Percentiles rank a stretch among this genome's conserved stretches.
These are phyloP conservation scores for Camellia japonica DNA, from an alignment of 148 eudicot species.

Conservation along the genomic window DNA sequence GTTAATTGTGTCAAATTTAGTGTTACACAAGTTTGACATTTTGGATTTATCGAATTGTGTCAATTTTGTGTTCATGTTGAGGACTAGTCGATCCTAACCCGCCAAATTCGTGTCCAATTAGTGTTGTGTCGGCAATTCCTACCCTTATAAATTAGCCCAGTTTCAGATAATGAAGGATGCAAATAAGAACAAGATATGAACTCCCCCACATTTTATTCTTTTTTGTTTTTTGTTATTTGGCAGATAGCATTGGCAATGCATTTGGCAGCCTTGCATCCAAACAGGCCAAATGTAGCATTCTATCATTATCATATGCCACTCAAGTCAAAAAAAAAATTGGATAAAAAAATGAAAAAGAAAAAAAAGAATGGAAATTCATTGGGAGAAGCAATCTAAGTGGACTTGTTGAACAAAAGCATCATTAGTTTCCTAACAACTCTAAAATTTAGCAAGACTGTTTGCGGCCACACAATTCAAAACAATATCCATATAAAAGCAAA, in stretches of 20 bases:
- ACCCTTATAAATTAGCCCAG: not conserved
- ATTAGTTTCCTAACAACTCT: not conserved
- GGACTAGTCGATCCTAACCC: too few species aligned
- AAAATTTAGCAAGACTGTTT: not conserved
- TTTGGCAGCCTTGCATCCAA: slow-evolving; percentile 3
- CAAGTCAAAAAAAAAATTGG: not conserved
- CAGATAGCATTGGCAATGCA: not conserved
- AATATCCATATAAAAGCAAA: not conserved
- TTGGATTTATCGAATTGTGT: too few species aligned
- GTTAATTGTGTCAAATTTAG: too few species aligned
- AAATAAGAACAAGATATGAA: not conserved
- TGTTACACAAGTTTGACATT: too few species aligned
- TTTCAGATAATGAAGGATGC: too few species aligned
- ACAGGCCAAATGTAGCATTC: not conserved
- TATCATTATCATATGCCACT: slow-evolving; percentile 13
- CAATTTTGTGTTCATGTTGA: too few species aligned
- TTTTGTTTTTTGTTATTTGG: too few species aligned
- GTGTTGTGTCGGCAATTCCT: too few species aligned
- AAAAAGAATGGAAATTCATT: not conserved
- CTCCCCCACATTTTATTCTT: not conserved
- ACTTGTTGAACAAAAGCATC: slow-evolving; percentile 8
- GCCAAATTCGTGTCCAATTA: too few species aligned
- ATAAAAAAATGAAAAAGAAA: not conserved
- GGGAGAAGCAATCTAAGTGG: not conserved
- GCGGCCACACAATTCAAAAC: not conserved